Percentiles rank a stretch among this genome's conserved stretches.
phyloP scores from a whole-genome alignment of 208 protist genomes.

The Wallacemonas sp. region DNA sequence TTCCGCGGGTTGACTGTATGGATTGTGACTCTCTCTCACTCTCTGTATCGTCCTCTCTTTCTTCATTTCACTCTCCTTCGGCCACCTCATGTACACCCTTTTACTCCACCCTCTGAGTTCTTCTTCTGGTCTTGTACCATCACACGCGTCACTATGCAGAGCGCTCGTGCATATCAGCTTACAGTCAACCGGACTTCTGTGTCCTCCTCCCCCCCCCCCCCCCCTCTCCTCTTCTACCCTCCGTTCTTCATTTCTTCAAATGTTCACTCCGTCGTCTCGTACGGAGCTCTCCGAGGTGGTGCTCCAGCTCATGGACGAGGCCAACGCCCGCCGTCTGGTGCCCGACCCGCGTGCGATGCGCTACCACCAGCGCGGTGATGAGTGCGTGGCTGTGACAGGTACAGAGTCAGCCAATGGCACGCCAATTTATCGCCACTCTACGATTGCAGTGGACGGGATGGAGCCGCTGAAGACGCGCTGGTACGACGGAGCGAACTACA shows the following conservation, averaged over 20 bases:
- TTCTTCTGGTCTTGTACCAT: too few species aligned
- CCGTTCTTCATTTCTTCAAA: neutral
- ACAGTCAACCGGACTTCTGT: too few species aligned
- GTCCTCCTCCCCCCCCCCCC: too few species aligned
- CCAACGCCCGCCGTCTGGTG: conserved; percentile 26
- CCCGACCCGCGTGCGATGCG: conserved; percentile 20
- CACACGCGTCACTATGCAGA: too few species aligned
- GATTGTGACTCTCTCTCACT: too few species aligned
- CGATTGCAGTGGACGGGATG: conserved; percentile 5
- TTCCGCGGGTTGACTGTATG: too few species aligned
- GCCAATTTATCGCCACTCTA: conserved; percentile 19
- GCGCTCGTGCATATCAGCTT: too few species aligned
- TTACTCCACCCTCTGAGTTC: too few species aligned
- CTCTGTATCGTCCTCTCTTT: too few species aligned
- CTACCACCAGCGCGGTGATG: conserved; percentile 19
- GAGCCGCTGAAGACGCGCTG: conserved; percentile 19
- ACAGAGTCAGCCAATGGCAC: conserved; percentile 21
- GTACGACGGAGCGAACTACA: conserved; percentile 28
- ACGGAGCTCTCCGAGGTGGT: conserved; percentile 15
- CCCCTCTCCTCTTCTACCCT: too few species aligned
- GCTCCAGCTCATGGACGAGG: conserved; percentile 33
- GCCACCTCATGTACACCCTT: too few species aligned
- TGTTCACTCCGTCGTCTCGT: conserved; percentile 7
- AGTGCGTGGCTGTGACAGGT: conserved; percentile 20
- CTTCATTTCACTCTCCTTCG: too few species aligned